A percentile compares a stretch with the other conserved stretches of the same genome.
phyloP scores from a whole-genome alignment of 108 stramenopile species.

The Poteriospumella lacustris region DNA sequence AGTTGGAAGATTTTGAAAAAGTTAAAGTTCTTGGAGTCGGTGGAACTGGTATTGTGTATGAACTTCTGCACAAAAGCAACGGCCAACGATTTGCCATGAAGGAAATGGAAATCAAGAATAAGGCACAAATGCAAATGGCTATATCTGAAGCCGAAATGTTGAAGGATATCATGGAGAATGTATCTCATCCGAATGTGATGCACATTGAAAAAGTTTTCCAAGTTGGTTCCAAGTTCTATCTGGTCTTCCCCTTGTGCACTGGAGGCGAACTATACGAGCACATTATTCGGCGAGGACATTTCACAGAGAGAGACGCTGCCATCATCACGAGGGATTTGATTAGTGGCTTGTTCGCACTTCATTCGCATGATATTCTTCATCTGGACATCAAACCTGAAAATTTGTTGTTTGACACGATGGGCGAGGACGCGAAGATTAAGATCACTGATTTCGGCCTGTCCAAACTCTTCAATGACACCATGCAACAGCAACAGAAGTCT shows the following conservation, averaged over 20 bases:
- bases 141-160: slow-evolving; percentile 32
- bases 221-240: slow-evolving; percentile 44
- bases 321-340: background rate
- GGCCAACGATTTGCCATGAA: slow-evolving; percentile 36
- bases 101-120: slow-evolving; percentile 29
- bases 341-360: slow-evolving; percentile 27
- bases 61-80: slow-evolving; percentile 27
- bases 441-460: slow-evolving; percentile 38
- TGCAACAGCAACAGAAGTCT: background rate
- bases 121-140: slow-evolving; percentile 32
- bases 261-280: slow-evolving; percentile 93
- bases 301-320: slow-evolving; percentile 30
- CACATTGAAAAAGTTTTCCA: slow-evolving; percentile 27
- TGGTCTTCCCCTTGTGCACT: slow-evolving; percentile 84
- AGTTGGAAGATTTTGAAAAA: slow-evolving; percentile 31
- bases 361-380: slow-evolving; percentile 34
- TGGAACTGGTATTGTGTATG: slow-evolving; percentile 31
- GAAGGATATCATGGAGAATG: slow-evolving; percentile 15
- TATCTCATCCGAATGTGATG: slow-evolving; percentile 31
- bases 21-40: slow-evolving; percentile 28
- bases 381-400: slow-evolving; percentile 38
- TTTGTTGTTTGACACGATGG: slow-evolving; percentile 23
- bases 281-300: slow-evolving; percentile 36
- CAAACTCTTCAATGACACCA: background rate
- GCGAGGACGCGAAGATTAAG: background rate